Evolutionary conservation across 768 basidiomycete genomes (phyloP).

Genomic region (Agaricus subrufescens): DNA sequence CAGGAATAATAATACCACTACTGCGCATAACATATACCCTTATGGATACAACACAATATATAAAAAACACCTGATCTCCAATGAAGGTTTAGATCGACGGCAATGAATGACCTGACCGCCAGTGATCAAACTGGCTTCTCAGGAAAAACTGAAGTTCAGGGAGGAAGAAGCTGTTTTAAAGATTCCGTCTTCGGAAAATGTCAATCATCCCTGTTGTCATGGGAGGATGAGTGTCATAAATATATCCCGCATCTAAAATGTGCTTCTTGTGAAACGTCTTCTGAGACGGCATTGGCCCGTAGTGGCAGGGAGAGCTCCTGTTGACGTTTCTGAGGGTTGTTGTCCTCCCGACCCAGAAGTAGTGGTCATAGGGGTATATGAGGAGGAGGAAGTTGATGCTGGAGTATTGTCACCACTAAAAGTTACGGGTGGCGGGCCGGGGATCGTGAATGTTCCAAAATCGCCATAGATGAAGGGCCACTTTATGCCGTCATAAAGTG

Average conservation of each 20-base stretch:
- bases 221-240: neutral
- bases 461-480: constrained; percentile 32
- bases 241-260: neutral
- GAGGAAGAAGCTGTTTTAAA: constrained; percentile 2
- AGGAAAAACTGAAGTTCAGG: constrained; percentile 8
- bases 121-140: constrained; percentile 1
- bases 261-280: constrained; percentile 7
- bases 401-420: constrained; percentile 20
- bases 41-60: neutral
- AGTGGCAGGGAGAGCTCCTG: neutral
- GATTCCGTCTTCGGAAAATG: constrained; percentile 6
- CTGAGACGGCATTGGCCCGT: constrained; percentile 13
- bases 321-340: constrained; percentile 3
- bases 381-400: neutral
- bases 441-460: constrained; percentile 30
- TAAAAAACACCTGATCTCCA: neutral
- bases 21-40: neutral
- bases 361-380: constrained; percentile 4
- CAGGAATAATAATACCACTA: neutral
- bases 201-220: neutral
- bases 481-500: constrained; percentile 25
- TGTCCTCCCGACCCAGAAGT: constrained; percentile 6
- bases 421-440: constrained; percentile 29
- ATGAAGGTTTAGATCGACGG: constrained; percentile 6
- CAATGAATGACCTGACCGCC: neutral